Evolutionary conservation across 805 yeast genomes (phyloP), one percentile per base, ranked within the genome.

Genomic region (Saccharomycopsis schoenii): DNA sequence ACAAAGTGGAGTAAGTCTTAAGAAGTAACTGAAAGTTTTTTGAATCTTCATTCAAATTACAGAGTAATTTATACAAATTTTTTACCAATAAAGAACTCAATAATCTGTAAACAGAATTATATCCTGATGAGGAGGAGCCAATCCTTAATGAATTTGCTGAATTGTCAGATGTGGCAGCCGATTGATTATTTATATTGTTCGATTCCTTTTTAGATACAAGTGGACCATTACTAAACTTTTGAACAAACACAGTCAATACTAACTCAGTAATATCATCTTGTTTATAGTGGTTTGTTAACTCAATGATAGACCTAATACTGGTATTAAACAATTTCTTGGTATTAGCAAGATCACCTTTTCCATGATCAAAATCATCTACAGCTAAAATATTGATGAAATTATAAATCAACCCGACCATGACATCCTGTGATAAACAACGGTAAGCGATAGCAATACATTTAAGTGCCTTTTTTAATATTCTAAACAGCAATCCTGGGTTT

Each of bases 321-420:
- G 90, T 89, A 61, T 80, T 77, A 69, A 83, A 84, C 9, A 86
- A 65, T 21, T 64, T 65, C 15, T 66, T 36, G 52, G 55, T 51
- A 55, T 61, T 19, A 55, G 52, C 56, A 15, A 56, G 65, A 50
- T 63, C 71, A 67, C 5, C 70, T 66, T 21, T 70, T 66, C 34
- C 76, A 72, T 56, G 57, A n/a, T 54, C 43, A n/a, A 51, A 55
- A 29, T 55, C 55, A 29, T 58, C 41, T 59, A 77, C 81, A 58
- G 85, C 81, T 39, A 93, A 73, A 62, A 88, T 71, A 69, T 94
- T 94, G 19, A 88, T 83, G 65, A 93, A 77, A 0, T 96, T 84
- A 72, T 94, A 94, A 58, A 94, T 83, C 0, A 93, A 81, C 8
- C 96, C 85, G 9, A 91, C 88, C 24, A 88, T 84, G 1, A 89